A percentile compares a stretch with the other conserved stretches of the same genome.
Evolutionary conservation across 192 early-diverging fungal genomes (phyloP).

Genomic region (Podochytrium sp.): DNA sequence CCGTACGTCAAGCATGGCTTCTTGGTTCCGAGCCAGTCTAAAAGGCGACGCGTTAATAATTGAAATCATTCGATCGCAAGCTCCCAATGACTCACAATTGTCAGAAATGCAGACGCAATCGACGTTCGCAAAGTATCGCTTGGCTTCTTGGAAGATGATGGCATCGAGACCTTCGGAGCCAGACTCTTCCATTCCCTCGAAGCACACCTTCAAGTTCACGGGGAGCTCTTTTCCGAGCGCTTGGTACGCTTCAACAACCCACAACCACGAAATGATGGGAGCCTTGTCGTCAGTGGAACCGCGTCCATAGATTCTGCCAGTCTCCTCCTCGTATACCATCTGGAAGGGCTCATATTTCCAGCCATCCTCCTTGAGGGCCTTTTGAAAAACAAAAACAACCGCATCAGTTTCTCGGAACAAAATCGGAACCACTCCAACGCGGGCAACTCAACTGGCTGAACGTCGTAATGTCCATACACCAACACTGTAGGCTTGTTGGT

Average conservation of each 20-base stretch:
- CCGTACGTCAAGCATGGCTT: constrained; percentile 99
- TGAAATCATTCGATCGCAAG: not conserved
- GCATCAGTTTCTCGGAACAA: not conserved
- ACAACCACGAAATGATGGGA: constrained; percentile 96
- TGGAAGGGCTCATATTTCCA: constrained; percentile 94
- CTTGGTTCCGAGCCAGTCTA: constrained; percentile 89
- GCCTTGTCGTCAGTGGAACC: constrained; percentile 97
- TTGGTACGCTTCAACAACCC: constrained; percentile 93
- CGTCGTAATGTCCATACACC: constrained; percentile 94
- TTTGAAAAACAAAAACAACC: not conserved
- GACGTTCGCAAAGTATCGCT: constrained; percentile 85
- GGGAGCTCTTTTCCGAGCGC: constrained; percentile 88
- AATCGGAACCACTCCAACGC: too few relatives aligned
- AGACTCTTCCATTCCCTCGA: constrained; percentile 94
- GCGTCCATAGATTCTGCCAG: constrained; percentile 86
- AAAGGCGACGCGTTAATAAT: not conserved
- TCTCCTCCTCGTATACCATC: constrained; percentile 77
- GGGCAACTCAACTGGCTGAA: constrained; percentile 81
- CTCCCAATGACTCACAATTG: constrained; percentile 66
- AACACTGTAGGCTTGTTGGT: constrained; percentile 93
- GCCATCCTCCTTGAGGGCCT: constrained; percentile 43
- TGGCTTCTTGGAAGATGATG: constrained; percentile 83
- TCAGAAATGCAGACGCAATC: constrained; percentile 97
- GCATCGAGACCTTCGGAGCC: constrained; percentile 95
- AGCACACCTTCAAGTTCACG: constrained; percentile 95